Evolutionary conservation across 176 grass and related monocot species (phyloP).

Genomic region (Urochloa ruziziensis): DNA sequence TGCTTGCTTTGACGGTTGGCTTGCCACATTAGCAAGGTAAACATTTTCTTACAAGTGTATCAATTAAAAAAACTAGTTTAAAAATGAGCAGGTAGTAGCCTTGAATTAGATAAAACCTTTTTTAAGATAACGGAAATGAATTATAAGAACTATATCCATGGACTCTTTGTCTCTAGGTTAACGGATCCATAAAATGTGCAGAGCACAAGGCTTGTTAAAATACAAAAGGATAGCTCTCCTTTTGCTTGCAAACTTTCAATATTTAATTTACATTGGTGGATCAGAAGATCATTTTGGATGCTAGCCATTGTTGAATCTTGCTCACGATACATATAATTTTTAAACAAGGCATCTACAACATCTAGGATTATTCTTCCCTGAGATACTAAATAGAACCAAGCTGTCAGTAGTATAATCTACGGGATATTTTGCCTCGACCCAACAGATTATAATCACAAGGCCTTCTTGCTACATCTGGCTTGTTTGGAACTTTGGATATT

Average conservation of each 20-base stretch:
- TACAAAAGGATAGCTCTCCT: not conserved
- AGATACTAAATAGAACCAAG: not conserved
- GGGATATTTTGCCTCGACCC: not conserved
- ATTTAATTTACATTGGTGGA: not conserved
- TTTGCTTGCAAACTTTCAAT: not conserved
- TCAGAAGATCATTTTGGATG: slow-evolving; percentile 8
- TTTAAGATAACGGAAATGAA: not conserved
- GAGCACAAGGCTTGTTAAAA: not conserved
- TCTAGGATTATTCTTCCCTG: not conserved
- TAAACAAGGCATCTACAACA: not conserved
- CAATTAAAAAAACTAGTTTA: not conserved
- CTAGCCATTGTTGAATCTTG: not conserved
- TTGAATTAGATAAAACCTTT: not conserved
- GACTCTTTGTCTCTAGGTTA: not conserved
- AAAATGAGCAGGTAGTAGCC: not conserved
- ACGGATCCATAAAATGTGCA: not conserved
- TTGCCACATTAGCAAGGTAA: not conserved
- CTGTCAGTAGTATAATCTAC: not conserved
- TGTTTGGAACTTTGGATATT: not conserved
- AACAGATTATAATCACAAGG: not conserved
- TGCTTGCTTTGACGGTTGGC: not conserved
- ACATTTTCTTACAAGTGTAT: not conserved
- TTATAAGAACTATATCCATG: not conserved
- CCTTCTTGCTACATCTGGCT: not conserved
- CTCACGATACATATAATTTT: not conserved